Evolutionary conservation across 208 protist genomes (phyloP), one percentile per base, ranked within the genome.

Genomic region (Trypanosomatidae sp.): DNA sequence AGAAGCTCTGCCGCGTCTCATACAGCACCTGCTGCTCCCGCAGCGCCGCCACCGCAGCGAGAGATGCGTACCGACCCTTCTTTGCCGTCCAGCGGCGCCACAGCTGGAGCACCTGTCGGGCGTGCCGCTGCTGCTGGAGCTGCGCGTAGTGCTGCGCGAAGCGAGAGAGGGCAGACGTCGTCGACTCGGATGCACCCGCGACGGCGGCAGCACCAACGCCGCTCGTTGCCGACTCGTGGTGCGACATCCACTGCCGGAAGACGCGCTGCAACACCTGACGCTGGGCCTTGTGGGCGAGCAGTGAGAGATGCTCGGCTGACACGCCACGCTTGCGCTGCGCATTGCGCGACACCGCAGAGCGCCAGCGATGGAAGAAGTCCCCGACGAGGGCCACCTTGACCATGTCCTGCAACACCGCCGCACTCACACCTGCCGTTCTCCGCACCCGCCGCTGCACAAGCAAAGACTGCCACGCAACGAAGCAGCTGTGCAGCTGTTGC

Each of bases 81-180:
- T n/a, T n/a, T n/a, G n/a, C n/a, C n/a, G n/a, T 64, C 86, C 87
- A 93, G 17, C 76, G 79, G 17, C 74, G 78, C 89, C 91, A 96
- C 44, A 62, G 3, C 22, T 65, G 55, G 28, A 91, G 80, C 3
- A 81, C 50, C 22, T 47, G 36, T 13, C 82, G 74, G 2, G 56
- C 58, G 10, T 60, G 49, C 6, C 62, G 70, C 52, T 70, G 50
- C 50, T 75, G n/a, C 49, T 72, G 65, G 28, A 70, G 33, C n/a
- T 49, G 43, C 0, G 72, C 76, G 58, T 76, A 81, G 41, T 75
- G 66, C 50, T n/a, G n/a, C n/a, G 80, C 79, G 47, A 77, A 87
- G 19, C 71, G 69, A 8, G n/a, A n/a, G n/a, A n/a, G n/a, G n/a
- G n/a, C n/a, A n/a, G n/a, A n/a, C n/a, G n/a, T n/a, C n/a, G n/a